These are phyloP conservation scores for Phylloporus arenicola DNA, from an alignment of 768 basidiomycete species.

Conservation along the genomic window DNA sequence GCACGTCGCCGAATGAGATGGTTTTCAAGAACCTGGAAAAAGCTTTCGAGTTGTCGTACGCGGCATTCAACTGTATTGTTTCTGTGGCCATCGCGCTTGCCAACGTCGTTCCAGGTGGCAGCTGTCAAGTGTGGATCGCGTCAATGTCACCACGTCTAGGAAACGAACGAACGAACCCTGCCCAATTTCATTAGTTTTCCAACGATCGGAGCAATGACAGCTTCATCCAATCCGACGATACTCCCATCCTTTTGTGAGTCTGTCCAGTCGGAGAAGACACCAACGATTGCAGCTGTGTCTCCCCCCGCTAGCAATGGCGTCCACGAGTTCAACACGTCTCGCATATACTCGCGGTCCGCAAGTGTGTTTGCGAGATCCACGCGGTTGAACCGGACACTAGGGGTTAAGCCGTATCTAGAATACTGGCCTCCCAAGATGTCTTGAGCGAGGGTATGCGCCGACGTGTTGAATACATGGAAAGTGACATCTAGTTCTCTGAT, in stretches of 20 bases:
- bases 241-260: conserved; percentile 5
- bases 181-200: conserved; percentile 9
- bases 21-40: conserved; percentile 32
- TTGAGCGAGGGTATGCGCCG: conserved; percentile 36
- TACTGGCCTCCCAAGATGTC: conserved; percentile 27
- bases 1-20: conserved; percentile 15
- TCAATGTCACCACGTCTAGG: not conserved
- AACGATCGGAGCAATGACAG: conserved; percentile 9
- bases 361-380: conserved; percentile 39
- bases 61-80: conserved; percentile 8
- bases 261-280: conserved; percentile 41
- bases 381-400: conserved; percentile 36
- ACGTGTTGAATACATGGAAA: conserved; percentile 31
- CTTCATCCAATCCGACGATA: conserved; percentile 11
- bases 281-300: conserved; percentile 32
- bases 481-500: conserved; percentile 33
- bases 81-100: conserved; percentile 3
- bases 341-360: conserved; percentile 31
- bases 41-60: conserved; percentile 39
- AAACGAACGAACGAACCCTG: conserved; percentile 11
- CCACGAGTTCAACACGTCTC: conserved; percentile 32
- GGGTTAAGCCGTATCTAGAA: conserved; percentile 20
- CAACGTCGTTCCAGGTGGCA: conserved; percentile 9
- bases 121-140: conserved; percentile 7
- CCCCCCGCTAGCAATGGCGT: conserved; percentile 29